Percentiles rank a stretch among this genome's conserved stretches.
These are phyloP conservation scores for Penicillium vulpinum DNA, from an alignment of 2,329 filamentous ascomycete genomes.

Conservation along the genomic window DNA sequence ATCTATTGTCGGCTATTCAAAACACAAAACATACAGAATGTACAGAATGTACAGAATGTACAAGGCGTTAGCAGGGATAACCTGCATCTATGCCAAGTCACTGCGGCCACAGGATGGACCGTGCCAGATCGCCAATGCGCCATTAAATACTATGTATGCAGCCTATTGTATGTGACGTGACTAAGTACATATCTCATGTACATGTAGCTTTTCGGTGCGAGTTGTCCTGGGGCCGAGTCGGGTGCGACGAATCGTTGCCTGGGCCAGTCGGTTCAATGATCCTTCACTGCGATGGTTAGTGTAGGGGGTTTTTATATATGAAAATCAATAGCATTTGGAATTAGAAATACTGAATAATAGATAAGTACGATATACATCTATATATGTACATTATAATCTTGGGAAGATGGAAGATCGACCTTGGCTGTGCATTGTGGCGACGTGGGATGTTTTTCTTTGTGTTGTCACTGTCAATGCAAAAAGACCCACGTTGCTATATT, in stretches of 20 bases:
- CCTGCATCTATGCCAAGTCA: background rate
- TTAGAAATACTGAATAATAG: background rate
- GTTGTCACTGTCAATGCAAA: background rate
- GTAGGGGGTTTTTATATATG: background rate
- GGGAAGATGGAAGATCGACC: background rate
- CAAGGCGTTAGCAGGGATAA: background rate
- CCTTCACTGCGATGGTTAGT: conserved; percentile 8
- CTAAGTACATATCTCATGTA: background rate
- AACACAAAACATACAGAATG: background rate
- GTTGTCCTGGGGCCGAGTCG: conserved; percentile 16
- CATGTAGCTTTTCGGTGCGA: conserved; percentile 5
- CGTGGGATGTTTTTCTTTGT: conserved; percentile 2
- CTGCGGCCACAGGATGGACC: conserved; percentile 3
- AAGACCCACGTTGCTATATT: background rate
- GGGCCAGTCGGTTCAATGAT: conserved; percentile 21
- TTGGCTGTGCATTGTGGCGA: conserved; percentile 8
- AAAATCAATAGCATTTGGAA: background rate
- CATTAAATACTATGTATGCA: conserved; percentile 5
- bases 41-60: background rate
- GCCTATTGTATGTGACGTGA: background rate
- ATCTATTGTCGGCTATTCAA: background rate
- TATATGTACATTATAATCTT: background rate
- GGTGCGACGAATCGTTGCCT: conserved; percentile 22
- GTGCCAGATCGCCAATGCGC: conserved; percentile 12
- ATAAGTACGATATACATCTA: background rate